Evolutionary conservation across 345 rosid species (phyloP), one percentile per base, ranked within the genome.

Genomic region (Garcia nutans): DNA sequence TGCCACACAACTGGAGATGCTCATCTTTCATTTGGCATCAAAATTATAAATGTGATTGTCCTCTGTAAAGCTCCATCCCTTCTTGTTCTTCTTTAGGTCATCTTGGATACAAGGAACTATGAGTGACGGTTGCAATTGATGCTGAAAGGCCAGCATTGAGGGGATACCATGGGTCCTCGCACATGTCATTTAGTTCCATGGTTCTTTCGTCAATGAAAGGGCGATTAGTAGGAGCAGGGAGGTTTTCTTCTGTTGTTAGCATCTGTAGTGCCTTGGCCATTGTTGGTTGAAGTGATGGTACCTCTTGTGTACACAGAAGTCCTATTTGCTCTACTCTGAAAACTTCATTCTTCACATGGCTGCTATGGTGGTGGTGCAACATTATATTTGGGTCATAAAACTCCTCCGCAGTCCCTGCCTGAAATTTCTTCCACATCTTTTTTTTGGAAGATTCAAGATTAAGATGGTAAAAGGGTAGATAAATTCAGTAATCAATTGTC

Each of bases 121-220:
- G 56, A 0, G 87, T 78, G 63, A 91, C 68, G 0, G 82, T 87
- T 42, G 97, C 97, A 31, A 87, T 68, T 33, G 99, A 95, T 31
- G 84, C 88, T 22, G 84, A 74, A 55, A 72, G 76, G 55, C 82
- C 90, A 44, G 85, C 74, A 72, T 82, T 86, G 1, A 85, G 84
- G 47, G 88, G 88, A 22, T 52, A 57, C 58, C 71, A 19, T 33
- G 74, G 78, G 41, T 86, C 85, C 74, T 87, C 91, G 10, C 41
- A 68, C 1, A 77, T 58, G 68, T 89, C 91, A 42, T 83, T 79
- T 17, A 96, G 84, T 80, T 93, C 96, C 99, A 96, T 87, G 37
- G 94, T 89, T 77, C 71, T 80, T 83, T 91, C 97, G 56, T 93
- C 99, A 64, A 87, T 86, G 75, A 95, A 95, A 13, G 99, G 97